phyloP scores from a whole-genome alignment of 495 filamentous ascomycete species.

The Terfezia claveryi region DNA sequence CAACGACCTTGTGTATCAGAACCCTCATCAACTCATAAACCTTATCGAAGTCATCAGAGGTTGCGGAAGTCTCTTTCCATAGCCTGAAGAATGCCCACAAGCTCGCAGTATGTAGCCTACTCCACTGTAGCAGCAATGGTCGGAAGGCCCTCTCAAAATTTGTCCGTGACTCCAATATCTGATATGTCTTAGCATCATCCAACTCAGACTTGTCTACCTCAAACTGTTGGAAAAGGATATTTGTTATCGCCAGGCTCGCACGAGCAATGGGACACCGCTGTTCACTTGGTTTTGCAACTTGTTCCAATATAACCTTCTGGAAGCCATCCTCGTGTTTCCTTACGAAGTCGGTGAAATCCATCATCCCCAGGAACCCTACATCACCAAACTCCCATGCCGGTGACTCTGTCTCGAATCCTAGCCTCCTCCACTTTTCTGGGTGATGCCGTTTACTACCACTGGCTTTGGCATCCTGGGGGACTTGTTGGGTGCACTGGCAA shows the following conservation, averaged over 20 bases:
- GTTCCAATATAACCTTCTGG: slow-evolving; percentile 76
- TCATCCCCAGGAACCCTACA: slow-evolving; percentile 82
- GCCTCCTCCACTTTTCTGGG: slow-evolving; percentile 78
- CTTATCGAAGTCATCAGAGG: slow-evolving; percentile 72
- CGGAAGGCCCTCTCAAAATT: slow-evolving; percentile 73
- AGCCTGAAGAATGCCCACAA: slow-evolving; percentile 77
- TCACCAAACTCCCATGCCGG: slow-evolving; percentile 67
- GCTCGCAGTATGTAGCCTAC: slow-evolving; percentile 70
- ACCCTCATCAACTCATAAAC: slow-evolving; percentile 77
- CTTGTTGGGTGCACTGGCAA: slow-evolving; percentile 54
- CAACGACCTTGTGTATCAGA: slow-evolving; percentile 77
- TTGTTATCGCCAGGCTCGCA: slow-evolving; percentile 69
- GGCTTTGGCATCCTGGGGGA: slow-evolving; percentile 16
- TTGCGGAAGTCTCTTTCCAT: slow-evolving; percentile 75
- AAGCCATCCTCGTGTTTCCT: slow-evolving; percentile 76
- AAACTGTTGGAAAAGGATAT: slow-evolving; percentile 84
- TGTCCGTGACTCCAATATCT: slow-evolving; percentile 51
- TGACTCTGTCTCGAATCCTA: slow-evolving; percentile 82
- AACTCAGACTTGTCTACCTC: slow-evolving; percentile 72
- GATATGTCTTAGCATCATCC: slow-evolving; percentile 58
- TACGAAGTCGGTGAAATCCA: slow-evolving; percentile 90
- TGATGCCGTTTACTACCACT: slow-evolving; percentile 39
- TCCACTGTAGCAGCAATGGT: slow-evolving; percentile 83
- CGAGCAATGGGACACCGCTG: slow-evolving; percentile 75
- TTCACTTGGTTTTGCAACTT: slow-evolving; percentile 46